phyloP scores from a whole-genome alignment of 2,329 filamentous ascomycete species.

The Claviceps cyperi region DNA sequence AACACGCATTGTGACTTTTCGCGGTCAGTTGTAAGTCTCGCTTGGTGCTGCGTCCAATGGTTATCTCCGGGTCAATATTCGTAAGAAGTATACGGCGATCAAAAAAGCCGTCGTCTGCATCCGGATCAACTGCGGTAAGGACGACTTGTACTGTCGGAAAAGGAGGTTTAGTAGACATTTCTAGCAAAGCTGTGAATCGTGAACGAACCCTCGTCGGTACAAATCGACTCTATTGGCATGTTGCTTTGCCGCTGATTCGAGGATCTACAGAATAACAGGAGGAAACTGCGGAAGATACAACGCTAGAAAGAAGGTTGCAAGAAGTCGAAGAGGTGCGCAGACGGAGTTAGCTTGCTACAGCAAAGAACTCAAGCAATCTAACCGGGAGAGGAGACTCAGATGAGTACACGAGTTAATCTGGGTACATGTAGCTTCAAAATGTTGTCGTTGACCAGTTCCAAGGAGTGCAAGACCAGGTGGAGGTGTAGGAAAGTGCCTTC shows the following conservation, averaged over 20 bases:
- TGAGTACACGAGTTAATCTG: not conserved
- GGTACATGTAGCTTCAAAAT: not conserved
- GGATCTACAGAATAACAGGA: not conserved
- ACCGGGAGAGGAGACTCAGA: not conserved
- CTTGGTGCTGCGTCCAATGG: constrained; percentile 32
- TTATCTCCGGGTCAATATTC: constrained; percentile 13
- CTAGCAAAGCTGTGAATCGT: not conserved
- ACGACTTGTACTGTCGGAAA: constrained; percentile 16
- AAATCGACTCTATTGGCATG: constrained; percentile 2
- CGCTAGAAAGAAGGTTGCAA: not conserved
- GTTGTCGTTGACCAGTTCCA: not conserved
- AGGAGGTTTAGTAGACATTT: not conserved
- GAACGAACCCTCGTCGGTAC: constrained; percentile 6
- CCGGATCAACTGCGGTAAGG: constrained; percentile 13
- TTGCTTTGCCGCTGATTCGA: not conserved
- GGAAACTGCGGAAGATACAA: not conserved
- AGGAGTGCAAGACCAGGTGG: not conserved
- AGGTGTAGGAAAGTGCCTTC: not conserved
- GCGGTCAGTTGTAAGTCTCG: constrained; percentile 19
- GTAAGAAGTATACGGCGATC: constrained; percentile 19
- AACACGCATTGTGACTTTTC: constrained; percentile 44
- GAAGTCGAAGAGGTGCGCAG: not conserved
- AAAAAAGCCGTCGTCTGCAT: constrained; percentile 10
- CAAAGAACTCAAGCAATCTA: not conserved
- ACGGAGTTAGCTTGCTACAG: not conserved